phyloP scores from a whole-genome alignment of 2,329 filamentous ascomycete genomes.

The Ceratocystis eucalypticola region DNA sequence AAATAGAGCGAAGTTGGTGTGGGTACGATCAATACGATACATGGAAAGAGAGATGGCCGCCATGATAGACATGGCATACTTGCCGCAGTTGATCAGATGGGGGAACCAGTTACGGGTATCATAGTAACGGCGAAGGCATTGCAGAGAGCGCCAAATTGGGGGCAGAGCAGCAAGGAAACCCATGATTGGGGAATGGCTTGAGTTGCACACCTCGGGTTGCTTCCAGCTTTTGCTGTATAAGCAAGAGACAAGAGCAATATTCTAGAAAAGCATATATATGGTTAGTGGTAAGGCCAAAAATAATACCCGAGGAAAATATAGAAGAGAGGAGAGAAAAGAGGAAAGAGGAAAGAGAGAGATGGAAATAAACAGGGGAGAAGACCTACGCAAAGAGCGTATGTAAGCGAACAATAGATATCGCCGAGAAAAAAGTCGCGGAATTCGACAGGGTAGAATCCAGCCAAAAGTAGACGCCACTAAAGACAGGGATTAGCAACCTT shows the following conservation, averaged over 20 bases:
- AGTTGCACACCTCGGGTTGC: slow-evolving; percentile 67
- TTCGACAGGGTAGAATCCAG: slow-evolving; percentile 83
- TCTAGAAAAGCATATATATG: slow-evolving; percentile 35
- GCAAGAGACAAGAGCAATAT: slow-evolving; percentile 88
- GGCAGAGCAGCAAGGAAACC: slow-evolving; percentile 78
- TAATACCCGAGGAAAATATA: slow-evolving; percentile 14
- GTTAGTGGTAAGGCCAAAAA: neutral
- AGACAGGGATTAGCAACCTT: slow-evolving; percentile 34
- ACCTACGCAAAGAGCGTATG: slow-evolving; percentile 50
- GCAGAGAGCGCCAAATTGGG: slow-evolving; percentile 77
- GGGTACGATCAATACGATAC: slow-evolving; percentile 58
- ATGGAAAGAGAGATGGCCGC: slow-evolving; percentile 67
- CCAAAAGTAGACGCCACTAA: slow-evolving; percentile 54
- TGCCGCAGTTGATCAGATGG: slow-evolving; percentile 81
- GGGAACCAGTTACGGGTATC: slow-evolving; percentile 83
- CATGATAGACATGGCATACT: slow-evolving; percentile 75
- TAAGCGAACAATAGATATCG: slow-evolving; percentile 93
- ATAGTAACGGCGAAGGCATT: slow-evolving; percentile 78
- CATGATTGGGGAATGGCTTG: slow-evolving; percentile 64
- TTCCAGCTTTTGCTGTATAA: slow-evolving; percentile 71
- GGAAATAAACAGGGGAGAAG: neutral
- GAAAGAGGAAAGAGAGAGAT: slow-evolving; percentile 9
- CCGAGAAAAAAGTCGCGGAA: slow-evolving; percentile 96
- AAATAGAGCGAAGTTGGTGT: slow-evolving; percentile 52
- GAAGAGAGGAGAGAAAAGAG: slow-evolving; percentile 20